Base-by-base conservation (phyloP, 495 filamentous ascomycete species). In the Bombardia bombarda region DNA sequence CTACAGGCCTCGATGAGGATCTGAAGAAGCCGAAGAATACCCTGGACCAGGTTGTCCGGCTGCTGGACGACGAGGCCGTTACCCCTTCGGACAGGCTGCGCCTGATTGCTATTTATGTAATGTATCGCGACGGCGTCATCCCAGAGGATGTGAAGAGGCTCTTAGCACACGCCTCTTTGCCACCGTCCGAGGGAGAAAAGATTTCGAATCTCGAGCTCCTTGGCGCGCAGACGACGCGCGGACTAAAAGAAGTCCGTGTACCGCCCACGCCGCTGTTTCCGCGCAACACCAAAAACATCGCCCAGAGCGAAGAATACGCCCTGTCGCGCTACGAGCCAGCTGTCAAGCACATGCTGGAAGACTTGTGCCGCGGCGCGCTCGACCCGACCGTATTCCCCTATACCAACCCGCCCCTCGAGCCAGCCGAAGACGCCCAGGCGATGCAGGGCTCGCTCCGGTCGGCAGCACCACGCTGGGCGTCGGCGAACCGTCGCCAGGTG, bases 1-100 rank as follows among this genome's bases (percentile, higher is more conserved):
- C 90, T 19, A 97, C 93, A 3, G 92, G 93, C 10, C 70, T 94
- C 2, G 92, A 97, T 54, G 92, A 97, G 55, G 89, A 95, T 52
- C 84, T 80, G 56, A 84, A 84, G 48, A 92, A 90, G 58, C 86
- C 90, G 28, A 95, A 95, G 64, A 84, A 89, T 49, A 55, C 95
- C 23, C 78, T 87, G 23, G 84, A 92, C 40, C 80, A 90, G 45
- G 72, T 97, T 21, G 84, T 96, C 8, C 82, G 90, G 18, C 66
- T 93, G 18, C 67, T 97, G 1, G 92, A 97, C 57, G 89, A 97
- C 46, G 77, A 81, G 26, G 72, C 68, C 21, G 73, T 90, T 34
- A 69, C 65, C 2, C 73, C 69, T 9, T 62, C 76, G 14, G 92
- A 96, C 53, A 79, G 93, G 24, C 70, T 97, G 30, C 81, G 93